Conservation (phyloP, 768 basidiomycete species). For the Mycena capillaripes region DNA sequence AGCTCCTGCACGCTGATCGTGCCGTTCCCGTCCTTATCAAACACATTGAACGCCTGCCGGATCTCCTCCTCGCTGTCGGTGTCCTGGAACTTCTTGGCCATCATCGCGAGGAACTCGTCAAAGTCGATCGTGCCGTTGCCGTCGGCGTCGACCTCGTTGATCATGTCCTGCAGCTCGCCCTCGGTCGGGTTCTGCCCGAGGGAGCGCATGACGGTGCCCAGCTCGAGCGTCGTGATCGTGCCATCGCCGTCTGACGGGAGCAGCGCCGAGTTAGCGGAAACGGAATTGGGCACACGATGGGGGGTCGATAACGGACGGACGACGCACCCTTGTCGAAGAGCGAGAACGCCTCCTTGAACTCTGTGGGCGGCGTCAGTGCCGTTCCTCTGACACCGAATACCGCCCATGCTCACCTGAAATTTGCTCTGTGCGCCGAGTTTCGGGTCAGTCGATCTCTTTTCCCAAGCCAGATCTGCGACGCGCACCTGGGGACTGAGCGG, state of each 20-base stretch:
- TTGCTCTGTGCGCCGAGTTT: slow-evolving; percentile 71
- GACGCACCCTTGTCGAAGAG: slow-evolving; percentile 93
- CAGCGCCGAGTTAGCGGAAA: not conserved
- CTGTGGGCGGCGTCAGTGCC: slow-evolving; percentile 53
- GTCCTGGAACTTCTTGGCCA: slow-evolving; percentile 67
- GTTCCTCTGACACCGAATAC: not conserved
- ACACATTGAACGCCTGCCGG: slow-evolving; percentile 96
- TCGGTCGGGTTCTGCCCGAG: slow-evolving; percentile 95
- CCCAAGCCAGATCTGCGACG: not conserved
- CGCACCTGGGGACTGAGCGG: slow-evolving; percentile 71
- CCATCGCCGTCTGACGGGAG: slow-evolving; percentile 83
- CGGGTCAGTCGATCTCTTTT: slow-evolving; percentile 9
- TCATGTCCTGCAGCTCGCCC: slow-evolving; percentile 94
- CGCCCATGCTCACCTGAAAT: slow-evolving; percentile 77
- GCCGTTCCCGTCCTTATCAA: slow-evolving; percentile 96
- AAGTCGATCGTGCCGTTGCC: slow-evolving; percentile 89
- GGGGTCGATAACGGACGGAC: slow-evolving; percentile 21
- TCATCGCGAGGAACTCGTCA: slow-evolving; percentile 87
- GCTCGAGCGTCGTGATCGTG: slow-evolving; percentile 91
- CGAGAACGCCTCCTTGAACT: slow-evolving; percentile 99
- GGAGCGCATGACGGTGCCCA: slow-evolving; percentile 95
- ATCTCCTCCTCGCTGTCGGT: slow-evolving; percentile 96
- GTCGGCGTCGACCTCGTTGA: slow-evolving; percentile 93
- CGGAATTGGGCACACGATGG: too few species aligned
- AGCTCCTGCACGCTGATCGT: slow-evolving; percentile 90